These are phyloP conservation scores for Zygotorulaspora danielsina DNA, from an alignment of 805 yeast species.

Conservation along the genomic window DNA sequence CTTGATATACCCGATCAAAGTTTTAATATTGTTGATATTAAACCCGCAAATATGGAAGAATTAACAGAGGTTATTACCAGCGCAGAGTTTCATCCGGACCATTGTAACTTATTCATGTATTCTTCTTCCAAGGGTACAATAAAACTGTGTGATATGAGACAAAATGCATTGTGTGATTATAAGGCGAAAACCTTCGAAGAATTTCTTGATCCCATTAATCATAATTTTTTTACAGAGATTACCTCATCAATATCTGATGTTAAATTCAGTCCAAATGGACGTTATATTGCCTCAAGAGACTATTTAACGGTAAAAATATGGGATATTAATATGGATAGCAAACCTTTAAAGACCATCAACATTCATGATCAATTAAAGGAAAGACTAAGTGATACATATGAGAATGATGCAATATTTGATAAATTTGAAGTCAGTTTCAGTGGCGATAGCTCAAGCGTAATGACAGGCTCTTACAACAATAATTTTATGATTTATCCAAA, in stretches of 20 bases:
- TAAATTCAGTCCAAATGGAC: conserved; percentile 85
- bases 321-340: conserved; percentile 96
- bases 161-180: conserved; percentile 86
- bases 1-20: conserved; percentile 89
- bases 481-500: conserved; percentile 96
- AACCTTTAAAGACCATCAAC: conserved; percentile 89
- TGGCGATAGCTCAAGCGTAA: conserved; percentile 86
- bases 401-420: conserved; percentile 96
- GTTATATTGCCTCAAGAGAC: conserved; percentile 94
- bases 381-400: conserved; percentile 93
- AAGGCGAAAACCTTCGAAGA: conserved; percentile 89
- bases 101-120: conserved; percentile 92
- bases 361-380: conserved; percentile 94
- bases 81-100: conserved; percentile 91
- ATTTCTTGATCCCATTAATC: conserved; percentile 84
- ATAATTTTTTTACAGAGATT: conserved; percentile 95
- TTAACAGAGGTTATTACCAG: conserved; percentile 95
- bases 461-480: conserved; percentile 97
- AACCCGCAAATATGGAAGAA: conserved; percentile 98
- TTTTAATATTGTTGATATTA: conserved; percentile 95
- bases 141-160: conserved; percentile 94
- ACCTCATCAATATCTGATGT: conserved; percentile 92
- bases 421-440: conserved; percentile 94
- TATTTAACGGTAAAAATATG: conserved; percentile 96
- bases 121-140: conserved; percentile 94